A percentile compares a stretch with the other conserved stretches of the same genome.
Conservation (phyloP, 306 rosid species). For the Vigna nakashimae region DNA sequence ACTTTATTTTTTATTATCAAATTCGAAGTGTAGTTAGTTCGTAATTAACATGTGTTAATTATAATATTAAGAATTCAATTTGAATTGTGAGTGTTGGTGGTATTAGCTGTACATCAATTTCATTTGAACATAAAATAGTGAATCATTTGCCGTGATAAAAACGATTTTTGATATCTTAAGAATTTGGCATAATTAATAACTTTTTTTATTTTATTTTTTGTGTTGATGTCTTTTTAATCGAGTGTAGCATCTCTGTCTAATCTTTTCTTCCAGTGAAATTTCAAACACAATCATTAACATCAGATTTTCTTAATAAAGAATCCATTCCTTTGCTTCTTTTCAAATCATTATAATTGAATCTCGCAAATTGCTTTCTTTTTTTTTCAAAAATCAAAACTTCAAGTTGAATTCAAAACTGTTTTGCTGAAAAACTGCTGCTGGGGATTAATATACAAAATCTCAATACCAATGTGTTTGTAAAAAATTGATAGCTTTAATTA, state of each 20-base stretch:
- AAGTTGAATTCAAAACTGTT: too few relatives aligned
- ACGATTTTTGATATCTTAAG: neutral
- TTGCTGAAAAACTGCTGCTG: too few relatives aligned
- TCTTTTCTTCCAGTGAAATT: conserved; percentile 20
- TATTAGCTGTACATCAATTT: neutral
- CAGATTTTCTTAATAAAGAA: conserved; percentile 42
- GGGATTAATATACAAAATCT: too few relatives aligned
- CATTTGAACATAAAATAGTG: conserved; percentile 7
- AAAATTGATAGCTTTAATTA: too few relatives aligned
- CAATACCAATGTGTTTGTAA: too few relatives aligned
- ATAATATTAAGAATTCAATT: conserved; percentile 14
- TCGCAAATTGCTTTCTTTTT: neutral
- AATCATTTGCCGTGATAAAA: neutral
- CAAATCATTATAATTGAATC: conserved; percentile 39
- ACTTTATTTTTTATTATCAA: too few relatives aligned
- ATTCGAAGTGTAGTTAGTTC: too few relatives aligned
- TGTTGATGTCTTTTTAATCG: conserved; percentile 28
- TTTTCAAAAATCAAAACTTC: neutral
- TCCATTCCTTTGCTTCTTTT: conserved; percentile 40
- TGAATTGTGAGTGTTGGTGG: neutral
- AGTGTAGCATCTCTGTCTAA: conserved; percentile 38
- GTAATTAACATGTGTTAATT: neutral
- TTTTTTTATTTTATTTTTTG: neutral
- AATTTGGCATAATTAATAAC: neutral
- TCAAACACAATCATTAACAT: conserved; percentile 46